These are phyloP conservation scores for Heritiera littoralis DNA, from an alignment of 345 rosid species.

Conservation along the genomic window DNA sequence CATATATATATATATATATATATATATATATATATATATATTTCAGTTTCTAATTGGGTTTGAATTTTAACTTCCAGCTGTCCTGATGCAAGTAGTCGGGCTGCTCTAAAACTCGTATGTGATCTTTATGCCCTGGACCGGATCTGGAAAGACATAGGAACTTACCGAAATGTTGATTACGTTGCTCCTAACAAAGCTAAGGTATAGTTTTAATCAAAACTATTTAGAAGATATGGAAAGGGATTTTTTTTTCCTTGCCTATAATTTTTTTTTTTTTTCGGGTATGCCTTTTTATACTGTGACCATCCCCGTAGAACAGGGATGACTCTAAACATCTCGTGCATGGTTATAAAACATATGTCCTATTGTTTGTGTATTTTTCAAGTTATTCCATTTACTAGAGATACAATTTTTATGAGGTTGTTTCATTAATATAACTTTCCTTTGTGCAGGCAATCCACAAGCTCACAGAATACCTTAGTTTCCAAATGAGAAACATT, in stretches of 20 bases:
- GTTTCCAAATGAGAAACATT: conserved; percentile 85
- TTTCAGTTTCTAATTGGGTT: conserved; percentile 20
- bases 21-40: no score
- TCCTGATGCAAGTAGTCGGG: conserved; percentile 66
- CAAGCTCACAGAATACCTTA: conserved; percentile 75
- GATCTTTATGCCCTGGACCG: conserved; percentile 96
- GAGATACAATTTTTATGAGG: background rate
- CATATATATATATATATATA: background rate
- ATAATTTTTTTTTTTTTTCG: background rate
- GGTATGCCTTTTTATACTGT: background rate
- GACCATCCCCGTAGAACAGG: background rate
- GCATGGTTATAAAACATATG: background rate
- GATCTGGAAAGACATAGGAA: conserved; percentile 95
- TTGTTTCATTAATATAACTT: background rate
- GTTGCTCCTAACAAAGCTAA: conserved; percentile 99
- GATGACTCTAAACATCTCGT: background rate
- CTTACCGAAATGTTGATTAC: conserved; percentile 83
- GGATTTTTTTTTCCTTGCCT: background rate
- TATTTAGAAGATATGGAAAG: background rate
- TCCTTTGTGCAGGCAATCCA: conserved; percentile 70
- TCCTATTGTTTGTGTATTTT: background rate
- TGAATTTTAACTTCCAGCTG: conserved; percentile 47
- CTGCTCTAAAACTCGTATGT: conserved; percentile 83
- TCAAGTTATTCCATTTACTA: background rate
- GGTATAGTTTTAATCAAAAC: conserved; percentile 42